A percentile compares a stretch with the other conserved stretches of the same genome.
Evolutionary conservation across 2,329 filamentous ascomycete genomes (phyloP).

Genomic region (Colletotrichum theobromicola): DNA sequence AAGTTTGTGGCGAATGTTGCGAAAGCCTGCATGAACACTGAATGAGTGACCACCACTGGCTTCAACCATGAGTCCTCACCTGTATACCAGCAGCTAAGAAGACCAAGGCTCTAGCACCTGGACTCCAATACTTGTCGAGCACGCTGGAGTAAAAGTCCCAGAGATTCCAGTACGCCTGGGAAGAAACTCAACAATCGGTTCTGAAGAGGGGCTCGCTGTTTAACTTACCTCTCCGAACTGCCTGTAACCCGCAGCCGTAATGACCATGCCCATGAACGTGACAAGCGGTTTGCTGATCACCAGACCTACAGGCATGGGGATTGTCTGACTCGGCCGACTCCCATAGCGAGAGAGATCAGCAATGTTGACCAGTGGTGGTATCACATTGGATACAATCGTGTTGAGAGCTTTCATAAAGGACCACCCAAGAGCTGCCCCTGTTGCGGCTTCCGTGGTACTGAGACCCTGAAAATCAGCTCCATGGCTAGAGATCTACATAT

Average conservation of each 20-base stretch:
- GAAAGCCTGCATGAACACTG: neutral
- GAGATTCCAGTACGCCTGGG: neutral
- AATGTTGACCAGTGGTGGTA: neutral
- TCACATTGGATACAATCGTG: neutral
- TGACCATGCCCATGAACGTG: neutral
- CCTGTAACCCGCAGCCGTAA: neutral
- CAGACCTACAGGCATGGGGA: neutral
- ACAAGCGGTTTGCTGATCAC: slow-evolving; percentile 4
- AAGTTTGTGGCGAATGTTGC: slow-evolving; percentile 1
- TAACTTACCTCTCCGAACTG: neutral
- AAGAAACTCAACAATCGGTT: too few species aligned
- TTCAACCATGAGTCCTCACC: neutral
- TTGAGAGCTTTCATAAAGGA: neutral
- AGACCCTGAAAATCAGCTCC: neutral
- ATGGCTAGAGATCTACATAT: neutral
- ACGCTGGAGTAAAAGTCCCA: slow-evolving; percentile 4
- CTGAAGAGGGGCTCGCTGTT: neutral
- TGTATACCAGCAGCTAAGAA: neutral
- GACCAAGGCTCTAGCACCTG: neutral
- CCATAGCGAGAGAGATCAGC: neutral
- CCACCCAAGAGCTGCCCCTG: neutral
- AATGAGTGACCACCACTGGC: fast-evolving
- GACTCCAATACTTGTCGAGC: slow-evolving; percentile 1
- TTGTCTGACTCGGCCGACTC: neutral
- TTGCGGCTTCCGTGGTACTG: neutral